Base-by-base conservation (phyloP, 2,329 filamentous ascomycete species). In the Trichoderma atrobrunneum region DNA sequence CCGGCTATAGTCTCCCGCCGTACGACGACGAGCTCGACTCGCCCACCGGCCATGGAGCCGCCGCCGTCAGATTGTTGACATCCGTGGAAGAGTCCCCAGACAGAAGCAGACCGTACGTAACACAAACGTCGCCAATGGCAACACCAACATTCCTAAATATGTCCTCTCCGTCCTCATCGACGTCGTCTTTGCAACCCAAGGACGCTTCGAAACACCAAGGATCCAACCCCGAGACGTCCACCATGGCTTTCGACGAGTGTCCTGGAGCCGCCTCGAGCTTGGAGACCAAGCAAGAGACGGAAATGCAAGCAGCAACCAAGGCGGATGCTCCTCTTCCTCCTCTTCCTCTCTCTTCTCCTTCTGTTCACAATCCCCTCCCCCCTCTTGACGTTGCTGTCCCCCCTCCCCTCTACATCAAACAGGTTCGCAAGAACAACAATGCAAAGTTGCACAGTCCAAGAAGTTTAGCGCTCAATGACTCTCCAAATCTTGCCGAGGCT, bases 51-150 rank as follows among this genome's bases (percentile, higher is more conserved):
- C 81, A 84, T 71, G 87, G 86, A 77, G 80, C 84, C 59, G 85
- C 88, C 39, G 87, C 85, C 73, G 85, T 91, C 70, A 85, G 89
- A 76, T 82, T 91, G 76, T 82, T 91, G 81, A 91, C 89, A 67
- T 90, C 88, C 7, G 84, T 89, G 79, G 89, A 91, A 77, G 88
- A 90, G 61, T 81, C 85, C n/a, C 75, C 78, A 32, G 72, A 73
- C 16, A 72, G 71, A 60, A 30, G 32, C 57, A 60, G 57, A 72
- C 71, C 66, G 71, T 72, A 72, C 56, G 71, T 72, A 70, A 30
- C 54, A 70, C 65, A 57, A 21, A 21, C 71, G 57, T 70, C 71
- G 65, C 59, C 71, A 72, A 21, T 65, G 59, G 63, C 71, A 72
- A 67, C 70, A 67, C 59, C 70, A 39, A n/a, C 71, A 63, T 63